Base-by-base conservation (phyloP, 1,284 basidiomycete genomes). In the Paramarasmius palmivorus region DNA sequence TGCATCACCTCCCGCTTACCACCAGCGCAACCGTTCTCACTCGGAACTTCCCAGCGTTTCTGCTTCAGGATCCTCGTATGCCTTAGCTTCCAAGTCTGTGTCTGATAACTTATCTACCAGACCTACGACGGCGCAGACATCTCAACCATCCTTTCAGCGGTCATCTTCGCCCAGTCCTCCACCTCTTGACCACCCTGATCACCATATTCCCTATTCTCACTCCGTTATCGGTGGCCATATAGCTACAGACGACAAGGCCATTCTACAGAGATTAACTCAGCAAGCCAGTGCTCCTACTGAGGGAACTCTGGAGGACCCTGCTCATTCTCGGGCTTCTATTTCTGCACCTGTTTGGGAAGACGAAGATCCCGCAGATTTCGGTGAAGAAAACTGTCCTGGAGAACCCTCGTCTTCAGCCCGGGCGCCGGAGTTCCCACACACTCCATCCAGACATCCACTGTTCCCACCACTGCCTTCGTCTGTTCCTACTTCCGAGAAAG, bases 161-260 rank as follows among this genome's bases (percentile, higher is more conserved):
- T 52, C 62, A 10, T 39, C 51, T 29, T n/a, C 53, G 50, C 60
- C 49, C 53, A 42, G 56, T 25, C 39, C 36, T 19, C 52, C 61
- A 29, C 37, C 50, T 23, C 34, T 42, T 29, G 37, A 38, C 8
- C 9, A n/a, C 37, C 50, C 50, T 8, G 61, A 66, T 37, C 61
- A 64, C 38, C 57, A 51, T 6, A 54, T 68, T 10, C 59, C 65
- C 10, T 64, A 68, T 34, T 42, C 59, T 9, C 59, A 63, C 26
- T 55, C 65, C 36, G 48, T 63, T 25, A 69, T 75, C 54, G 70
- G 72, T 12, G 86, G 79, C 10, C 88, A 91, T 64, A 75, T 91
- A 42, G 88, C 88, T 15, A 88, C 81, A 1, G 88, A 91, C 64
- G 88, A 91, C 67, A 91, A 91, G 67, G 68, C 73, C 0, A 58